phyloP scores from a whole-genome alignment of 2,329 filamentous ascomycete species.

The Diplodia intermedia region DNA sequence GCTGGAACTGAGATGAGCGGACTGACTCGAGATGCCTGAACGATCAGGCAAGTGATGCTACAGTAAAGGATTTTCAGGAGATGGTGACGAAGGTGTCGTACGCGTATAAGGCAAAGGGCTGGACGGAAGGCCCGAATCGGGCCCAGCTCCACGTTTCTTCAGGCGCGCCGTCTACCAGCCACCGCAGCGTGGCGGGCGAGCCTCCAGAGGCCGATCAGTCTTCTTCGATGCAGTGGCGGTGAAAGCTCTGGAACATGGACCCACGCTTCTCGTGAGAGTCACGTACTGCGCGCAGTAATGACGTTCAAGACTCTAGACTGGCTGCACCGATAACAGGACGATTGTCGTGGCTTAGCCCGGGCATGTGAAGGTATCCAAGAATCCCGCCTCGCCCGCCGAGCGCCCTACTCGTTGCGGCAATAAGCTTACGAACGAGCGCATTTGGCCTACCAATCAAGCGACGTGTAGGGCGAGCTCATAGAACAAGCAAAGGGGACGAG shows the following conservation, averaged over 20 bases:
- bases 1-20: neutral
- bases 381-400: neutral
- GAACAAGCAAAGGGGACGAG: neutral
- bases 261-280: neutral
- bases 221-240: conserved; percentile 10
- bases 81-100: conserved; percentile 13
- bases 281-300: neutral
- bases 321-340: neutral
- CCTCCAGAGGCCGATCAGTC: neutral
- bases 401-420: neutral
- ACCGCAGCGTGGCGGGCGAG: conserved; percentile 14
- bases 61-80: conserved; percentile 16
- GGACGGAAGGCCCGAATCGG: conserved; percentile 23
- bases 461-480: neutral
- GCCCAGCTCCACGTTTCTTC: neutral
- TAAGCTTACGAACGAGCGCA: neutral
- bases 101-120: conserved; percentile 11
- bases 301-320: neutral
- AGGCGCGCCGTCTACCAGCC: conserved; percentile 19
- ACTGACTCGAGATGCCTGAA: neutral
- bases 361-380: neutral
- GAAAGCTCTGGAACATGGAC: neutral
- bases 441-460: neutral
- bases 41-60: neutral
- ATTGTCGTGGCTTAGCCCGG: neutral